phyloP scores from a whole-genome alignment of 352 stramenopile genomes.

The Blastocystis sp. region DNA sequence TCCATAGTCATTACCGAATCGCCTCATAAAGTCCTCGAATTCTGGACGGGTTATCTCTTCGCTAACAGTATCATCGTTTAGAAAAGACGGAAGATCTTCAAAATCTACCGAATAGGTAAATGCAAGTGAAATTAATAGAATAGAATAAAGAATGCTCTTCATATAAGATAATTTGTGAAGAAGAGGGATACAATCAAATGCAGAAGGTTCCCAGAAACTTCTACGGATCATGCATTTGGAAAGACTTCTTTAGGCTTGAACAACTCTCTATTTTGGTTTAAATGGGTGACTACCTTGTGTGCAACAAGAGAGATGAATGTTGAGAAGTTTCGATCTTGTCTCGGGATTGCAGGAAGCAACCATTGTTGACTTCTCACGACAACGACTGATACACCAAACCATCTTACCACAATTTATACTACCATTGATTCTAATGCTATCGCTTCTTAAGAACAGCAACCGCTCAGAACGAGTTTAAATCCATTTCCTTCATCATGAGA shows the following conservation, averaged over 20 bases:
- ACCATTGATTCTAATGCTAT: slow-evolving; percentile 25
- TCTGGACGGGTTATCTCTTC: slow-evolving; percentile 51
- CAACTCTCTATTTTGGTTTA: background rate
- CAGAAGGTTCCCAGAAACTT: background rate
- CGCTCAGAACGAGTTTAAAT: background rate
- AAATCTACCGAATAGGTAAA: slow-evolving; percentile 51
- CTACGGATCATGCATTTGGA: background rate
- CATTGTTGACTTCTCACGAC: no score
- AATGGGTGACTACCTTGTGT: background rate
- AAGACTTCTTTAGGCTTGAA: background rate
- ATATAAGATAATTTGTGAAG: background rate
- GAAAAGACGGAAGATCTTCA: slow-evolving; percentile 40
- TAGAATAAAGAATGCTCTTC: background rate
- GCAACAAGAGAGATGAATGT: background rate
- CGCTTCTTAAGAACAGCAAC: slow-evolving; percentile 42
- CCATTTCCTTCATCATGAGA: background rate
- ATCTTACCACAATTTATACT: no score
- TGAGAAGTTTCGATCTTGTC: background rate
- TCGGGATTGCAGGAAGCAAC: no score
- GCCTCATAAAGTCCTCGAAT: slow-evolving; percentile 55
- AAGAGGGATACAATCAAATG: background rate
- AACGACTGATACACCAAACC: no score
- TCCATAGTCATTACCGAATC: slow-evolving; percentile 50
- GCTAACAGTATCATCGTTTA: background rate
- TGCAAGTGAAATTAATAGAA: background rate